Conservation (phyloP, 1,284 basidiomycete genomes). For the Amylostereum areolatum region DNA sequence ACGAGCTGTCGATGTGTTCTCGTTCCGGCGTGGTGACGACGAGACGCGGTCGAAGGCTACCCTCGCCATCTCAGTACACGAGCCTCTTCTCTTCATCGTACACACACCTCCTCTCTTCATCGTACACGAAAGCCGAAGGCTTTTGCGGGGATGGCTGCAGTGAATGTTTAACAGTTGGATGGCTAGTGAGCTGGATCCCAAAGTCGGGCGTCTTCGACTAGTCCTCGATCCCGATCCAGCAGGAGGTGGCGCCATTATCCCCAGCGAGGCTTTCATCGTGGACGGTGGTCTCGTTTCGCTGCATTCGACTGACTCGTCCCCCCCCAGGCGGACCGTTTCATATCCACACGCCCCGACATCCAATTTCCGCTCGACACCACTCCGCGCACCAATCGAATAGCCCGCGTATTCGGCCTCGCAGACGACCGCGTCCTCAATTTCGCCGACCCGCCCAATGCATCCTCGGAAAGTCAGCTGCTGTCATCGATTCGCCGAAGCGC, state of each 20-base stretch:
- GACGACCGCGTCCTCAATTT: conserved; percentile 40
- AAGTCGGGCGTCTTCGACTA: too few species aligned
- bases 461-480: conserved; percentile 27
- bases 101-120: too few species aligned
- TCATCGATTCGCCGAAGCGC: conserved; percentile 30
- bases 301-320: not conserved
- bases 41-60: too few species aligned
- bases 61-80: too few species aligned
- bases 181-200: not conserved
- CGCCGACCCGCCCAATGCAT: conserved; percentile 22
- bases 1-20: not conserved
- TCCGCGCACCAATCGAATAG: conserved; percentile 42
- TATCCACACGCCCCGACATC: conserved; percentile 30
- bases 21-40: too few species aligned
- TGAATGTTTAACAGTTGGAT: not conserved
- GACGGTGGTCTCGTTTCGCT: conserved; percentile 17
- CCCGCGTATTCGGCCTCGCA: conserved; percentile 37
- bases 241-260: conserved; percentile 6
- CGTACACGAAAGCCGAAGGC: too few species aligned
- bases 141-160: not conserved
- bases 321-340: conserved; percentile 40
- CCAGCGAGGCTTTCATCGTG: conserved; percentile 10
- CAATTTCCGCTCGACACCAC: conserved; percentile 38
- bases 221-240: too few species aligned
- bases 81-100: too few species aligned